Percentiles rank a stretch among this genome's conserved stretches.
These are phyloP conservation scores for Biscogniauxia mediterranea DNA, from an alignment of 2,329 filamentous ascomycete species.

Conservation along the genomic window DNA sequence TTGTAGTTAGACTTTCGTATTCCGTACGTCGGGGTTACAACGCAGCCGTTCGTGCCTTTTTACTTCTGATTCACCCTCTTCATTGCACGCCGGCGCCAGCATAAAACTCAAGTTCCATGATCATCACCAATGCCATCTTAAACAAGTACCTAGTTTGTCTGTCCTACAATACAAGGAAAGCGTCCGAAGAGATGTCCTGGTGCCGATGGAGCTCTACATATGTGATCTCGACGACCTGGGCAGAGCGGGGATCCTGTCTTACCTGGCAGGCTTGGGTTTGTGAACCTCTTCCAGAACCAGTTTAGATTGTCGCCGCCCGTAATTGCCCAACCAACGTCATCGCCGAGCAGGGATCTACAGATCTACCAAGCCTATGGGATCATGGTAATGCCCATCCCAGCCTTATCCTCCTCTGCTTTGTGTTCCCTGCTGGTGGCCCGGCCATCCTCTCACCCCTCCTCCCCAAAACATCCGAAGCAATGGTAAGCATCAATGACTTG, in stretches of 20 bases:
- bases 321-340: constrained; percentile 19
- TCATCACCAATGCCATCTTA: too few relatives aligned
- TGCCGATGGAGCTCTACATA: constrained; percentile 17
- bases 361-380: constrained; percentile 30
- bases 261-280: constrained; percentile 7
- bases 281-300: constrained; percentile 11
- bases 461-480: constrained; percentile 14
- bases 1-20: not conserved
- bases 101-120: too few relatives aligned
- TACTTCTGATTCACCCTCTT: constrained; percentile 1
- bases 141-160: too few relatives aligned
- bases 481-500: not conserved
- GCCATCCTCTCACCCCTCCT: constrained; percentile 15
- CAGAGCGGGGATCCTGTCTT: constrained; percentile 13
- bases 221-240: constrained; percentile 16
- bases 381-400: constrained; percentile 21
- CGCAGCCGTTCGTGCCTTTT: not conserved
- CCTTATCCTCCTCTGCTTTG: not conserved
- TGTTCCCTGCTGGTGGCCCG: not conserved
- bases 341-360: constrained; percentile 25
- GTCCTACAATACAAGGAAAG: not conserved
- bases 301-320: constrained; percentile 20
- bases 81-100: too few relatives aligned
- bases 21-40: too few relatives aligned
- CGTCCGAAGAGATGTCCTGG: constrained; percentile 2